Conservation (phyloP, 1,284 basidiomycete species). For the Cryptococcus sp. region DNA sequence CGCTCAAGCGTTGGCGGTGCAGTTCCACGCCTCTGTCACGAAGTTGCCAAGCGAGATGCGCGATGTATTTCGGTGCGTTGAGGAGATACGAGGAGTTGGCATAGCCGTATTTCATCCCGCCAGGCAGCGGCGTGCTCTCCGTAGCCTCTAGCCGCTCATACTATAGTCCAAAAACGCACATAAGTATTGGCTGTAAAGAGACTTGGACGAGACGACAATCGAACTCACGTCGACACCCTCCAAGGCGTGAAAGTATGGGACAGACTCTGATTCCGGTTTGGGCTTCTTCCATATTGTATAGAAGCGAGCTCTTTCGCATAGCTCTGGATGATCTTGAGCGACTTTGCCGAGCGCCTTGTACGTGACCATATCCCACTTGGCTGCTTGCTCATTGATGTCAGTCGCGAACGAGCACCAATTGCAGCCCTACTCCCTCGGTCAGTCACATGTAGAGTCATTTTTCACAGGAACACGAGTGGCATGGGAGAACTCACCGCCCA, state of each 20-base stretch:
- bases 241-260: background rate
- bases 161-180: constrained; percentile 3
- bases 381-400: constrained; percentile 49
- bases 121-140: constrained; percentile 20
- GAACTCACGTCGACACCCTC: background rate
- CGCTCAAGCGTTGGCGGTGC: constrained; percentile 40
- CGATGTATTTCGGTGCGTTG: constrained; percentile 50
- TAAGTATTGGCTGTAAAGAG: background rate
- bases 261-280: background rate
- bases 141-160: constrained; percentile 13
- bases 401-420: constrained; percentile 65
- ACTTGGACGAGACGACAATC: background rate
- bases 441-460: background rate
- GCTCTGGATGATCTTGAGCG: constrained; percentile 54
- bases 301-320: constrained; percentile 56
- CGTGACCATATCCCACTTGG: constrained; percentile 45
- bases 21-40: constrained; percentile 42
- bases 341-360: constrained; percentile 58
- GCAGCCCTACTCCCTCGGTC: constrained; percentile 58
- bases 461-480: background rate
- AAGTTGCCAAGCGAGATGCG: constrained; percentile 38
- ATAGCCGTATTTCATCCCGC: constrained; percentile 32
- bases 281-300: constrained; percentile 51
- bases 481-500: constrained; percentile 59
- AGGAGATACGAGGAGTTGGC: constrained; percentile 51